phyloP scores from a whole-genome alignment of 2,329 filamentous ascomycete species.

The Neopestalotiopsis rosae region DNA sequence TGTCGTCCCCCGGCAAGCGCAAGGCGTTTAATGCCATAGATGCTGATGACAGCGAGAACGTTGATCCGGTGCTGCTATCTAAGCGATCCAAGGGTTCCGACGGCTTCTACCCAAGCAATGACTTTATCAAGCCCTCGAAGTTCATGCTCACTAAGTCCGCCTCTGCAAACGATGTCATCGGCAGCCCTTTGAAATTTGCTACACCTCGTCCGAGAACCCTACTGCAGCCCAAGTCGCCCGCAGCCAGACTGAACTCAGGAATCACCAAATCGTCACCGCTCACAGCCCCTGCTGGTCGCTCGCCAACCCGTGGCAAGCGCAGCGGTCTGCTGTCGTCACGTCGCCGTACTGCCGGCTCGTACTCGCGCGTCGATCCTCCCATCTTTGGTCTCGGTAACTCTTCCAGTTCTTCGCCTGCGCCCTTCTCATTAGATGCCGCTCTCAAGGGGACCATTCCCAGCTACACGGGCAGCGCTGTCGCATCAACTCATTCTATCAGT shows the following conservation, averaged over 20 bases:
- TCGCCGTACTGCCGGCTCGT: slow-evolving; percentile 66
- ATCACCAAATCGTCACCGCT: slow-evolving; percentile 58
- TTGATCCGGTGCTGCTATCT: slow-evolving; percentile 61
- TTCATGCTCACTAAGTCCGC: slow-evolving; percentile 51
- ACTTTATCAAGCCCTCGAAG: slow-evolving; percentile 52
- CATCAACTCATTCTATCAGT: slow-evolving; percentile 35
- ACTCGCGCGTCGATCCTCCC: slow-evolving; percentile 75
- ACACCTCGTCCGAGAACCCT: slow-evolving; percentile 48
- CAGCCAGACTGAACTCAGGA: slow-evolving; percentile 49
- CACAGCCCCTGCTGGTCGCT: slow-evolving; percentile 78
- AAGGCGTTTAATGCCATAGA: slow-evolving; percentile 60
- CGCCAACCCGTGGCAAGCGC: slow-evolving; percentile 74
- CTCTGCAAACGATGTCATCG: slow-evolving; percentile 38
- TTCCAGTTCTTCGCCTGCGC: slow-evolving; percentile 56
- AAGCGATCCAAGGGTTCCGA: slow-evolving; percentile 64
- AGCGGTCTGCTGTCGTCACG: slow-evolving; percentile 71
- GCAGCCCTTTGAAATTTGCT: slow-evolving; percentile 36
- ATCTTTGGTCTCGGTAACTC: slow-evolving; percentile 50
- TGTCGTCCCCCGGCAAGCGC: slow-evolving; percentile 54
- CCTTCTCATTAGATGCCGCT: slow-evolving; percentile 86
- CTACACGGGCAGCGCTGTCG: slow-evolving; percentile 53
- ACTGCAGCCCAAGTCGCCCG: slow-evolving; percentile 59
- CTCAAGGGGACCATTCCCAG: slow-evolving; percentile 76
- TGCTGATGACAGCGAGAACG: slow-evolving; percentile 63
- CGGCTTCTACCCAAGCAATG: slow-evolving; percentile 45